A percentile compares a stretch with the other conserved stretches of the same genome.
phyloP scores from a whole-genome alignment of 2,329 filamentous ascomycete species.

The Trematosphaeria pertusa region DNA sequence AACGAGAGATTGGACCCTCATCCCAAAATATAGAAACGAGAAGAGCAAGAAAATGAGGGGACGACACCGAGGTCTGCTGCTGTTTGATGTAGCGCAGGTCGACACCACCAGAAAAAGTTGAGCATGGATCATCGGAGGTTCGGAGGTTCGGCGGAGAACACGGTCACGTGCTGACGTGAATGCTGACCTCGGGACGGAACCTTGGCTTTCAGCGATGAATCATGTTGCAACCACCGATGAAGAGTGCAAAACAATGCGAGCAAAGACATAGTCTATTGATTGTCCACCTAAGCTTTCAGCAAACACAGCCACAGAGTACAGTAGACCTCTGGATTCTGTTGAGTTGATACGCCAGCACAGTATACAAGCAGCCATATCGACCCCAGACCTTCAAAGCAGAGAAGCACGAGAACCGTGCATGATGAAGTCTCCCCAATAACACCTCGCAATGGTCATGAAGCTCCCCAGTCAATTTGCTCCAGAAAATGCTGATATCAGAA shows the following conservation, averaged over 20 bases:
- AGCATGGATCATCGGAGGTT: conserved; percentile 25
- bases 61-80: conserved; percentile 36
- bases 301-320: no score
- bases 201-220: no score
- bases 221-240: no score
- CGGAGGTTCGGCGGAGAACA: conserved; percentile 22
- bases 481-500: conserved; percentile 42
- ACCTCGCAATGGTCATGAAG: conserved; percentile 38
- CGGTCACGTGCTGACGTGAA: conserved; percentile 35
- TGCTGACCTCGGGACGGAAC: no score
- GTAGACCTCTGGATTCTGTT: no score
- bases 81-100: conserved; percentile 14
- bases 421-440: conserved; percentile 24
- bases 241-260: no score
- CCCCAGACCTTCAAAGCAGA: conserved; percentile 15
- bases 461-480: conserved; percentile 41
- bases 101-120: conserved; percentile 36
- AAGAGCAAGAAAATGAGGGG: conserved; percentile 27
- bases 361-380: conserved; percentile 26
- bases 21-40: conserved; percentile 26
- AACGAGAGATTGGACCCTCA: conserved; percentile 44
- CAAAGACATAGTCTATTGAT: no score
- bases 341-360: no score
- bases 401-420: conserved; percentile 3
- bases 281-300: no score